Evolutionary conservation across 2,329 filamentous ascomycete species (phyloP).

Genomic region (Aspergillus eucalypticola): DNA sequence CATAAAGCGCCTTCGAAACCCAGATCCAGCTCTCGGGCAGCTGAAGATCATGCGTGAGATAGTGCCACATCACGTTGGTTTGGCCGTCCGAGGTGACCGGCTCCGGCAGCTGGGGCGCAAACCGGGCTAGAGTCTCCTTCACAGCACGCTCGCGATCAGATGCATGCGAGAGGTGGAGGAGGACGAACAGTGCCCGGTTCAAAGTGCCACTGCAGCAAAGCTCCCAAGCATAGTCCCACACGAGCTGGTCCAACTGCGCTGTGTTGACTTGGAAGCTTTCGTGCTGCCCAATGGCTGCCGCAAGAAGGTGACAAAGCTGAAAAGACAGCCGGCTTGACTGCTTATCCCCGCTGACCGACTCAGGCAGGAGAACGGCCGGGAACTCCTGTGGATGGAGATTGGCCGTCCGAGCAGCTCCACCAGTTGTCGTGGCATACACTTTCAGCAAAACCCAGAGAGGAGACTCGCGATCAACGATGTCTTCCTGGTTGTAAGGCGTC

Average conservation of each 20-base stretch:
- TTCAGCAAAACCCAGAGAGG: constrained; percentile 85
- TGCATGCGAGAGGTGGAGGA: constrained; percentile 70
- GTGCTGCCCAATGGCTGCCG: constrained; percentile 47
- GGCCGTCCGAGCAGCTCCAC: constrained; percentile 26
- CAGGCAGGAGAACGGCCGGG: constrained; percentile 71
- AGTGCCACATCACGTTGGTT: constrained; percentile 53
- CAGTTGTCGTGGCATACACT: constrained; percentile 62
- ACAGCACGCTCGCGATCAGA: constrained; percentile 65
- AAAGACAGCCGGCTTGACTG: constrained; percentile 77
- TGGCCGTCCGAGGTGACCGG: constrained; percentile 52
- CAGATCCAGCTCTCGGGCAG: constrained; percentile 80
- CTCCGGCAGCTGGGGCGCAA: constrained; percentile 65
- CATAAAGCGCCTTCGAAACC: constrained; percentile 81
- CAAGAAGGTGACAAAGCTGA: constrained; percentile 74
- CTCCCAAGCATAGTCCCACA: constrained; percentile 60
- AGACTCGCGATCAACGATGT: constrained; percentile 65
- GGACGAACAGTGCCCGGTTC: constrained; percentile 71
- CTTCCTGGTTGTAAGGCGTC: constrained; percentile 71
- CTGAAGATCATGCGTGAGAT: constrained; percentile 64
- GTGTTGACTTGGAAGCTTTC: constrained; percentile 55
- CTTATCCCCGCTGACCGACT: constrained; percentile 73
- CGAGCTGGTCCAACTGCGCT: constrained; percentile 66
- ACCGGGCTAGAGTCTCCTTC: constrained; percentile 71
- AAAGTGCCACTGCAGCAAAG: constrained; percentile 61
- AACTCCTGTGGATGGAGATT: constrained; percentile 48